Percentiles rank a stretch among this genome's conserved stretches.
These are phyloP conservation scores for Juglanconis sp. DNA, from an alignment of 2,329 filamentous ascomycete genomes.

Conservation along the genomic window DNA sequence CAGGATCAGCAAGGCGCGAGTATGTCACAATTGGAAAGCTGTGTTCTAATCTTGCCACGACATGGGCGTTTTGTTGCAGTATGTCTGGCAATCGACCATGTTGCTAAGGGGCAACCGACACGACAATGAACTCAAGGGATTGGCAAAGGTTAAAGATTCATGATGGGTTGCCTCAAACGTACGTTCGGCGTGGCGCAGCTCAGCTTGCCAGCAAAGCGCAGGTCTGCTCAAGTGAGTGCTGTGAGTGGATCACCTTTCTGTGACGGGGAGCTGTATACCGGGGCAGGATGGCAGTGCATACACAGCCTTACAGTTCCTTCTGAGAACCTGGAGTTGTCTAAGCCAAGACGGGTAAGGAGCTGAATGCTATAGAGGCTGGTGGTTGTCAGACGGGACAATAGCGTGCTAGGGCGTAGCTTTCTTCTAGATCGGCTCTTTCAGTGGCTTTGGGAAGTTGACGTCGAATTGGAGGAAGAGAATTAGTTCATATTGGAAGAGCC, in stretches of 20 bases:
- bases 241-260: not conserved
- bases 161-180: not conserved
- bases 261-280: not conserved
- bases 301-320: not conserved
- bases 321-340: not conserved
- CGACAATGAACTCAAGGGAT: not conserved
- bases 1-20: no score
- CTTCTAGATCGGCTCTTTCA: not conserved
- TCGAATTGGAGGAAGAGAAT: no score
- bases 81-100: not conserved
- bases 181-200: conserved; percentile 1
- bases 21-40: no score
- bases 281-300: not conserved
- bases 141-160: not conserved
- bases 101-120: no score
- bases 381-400: not conserved
- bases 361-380: no score
- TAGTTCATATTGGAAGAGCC: no score
- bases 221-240: not conserved
- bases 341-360: no score
- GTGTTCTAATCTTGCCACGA: no score
- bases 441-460: no score
- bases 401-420: not conserved
- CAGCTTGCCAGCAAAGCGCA: conserved; percentile 1
- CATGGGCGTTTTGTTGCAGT: not conserved